These are phyloP conservation scores for Magnolia sinica DNA, from an alignment of 164 flowering plant genomes.

Conservation along the genomic window DNA sequence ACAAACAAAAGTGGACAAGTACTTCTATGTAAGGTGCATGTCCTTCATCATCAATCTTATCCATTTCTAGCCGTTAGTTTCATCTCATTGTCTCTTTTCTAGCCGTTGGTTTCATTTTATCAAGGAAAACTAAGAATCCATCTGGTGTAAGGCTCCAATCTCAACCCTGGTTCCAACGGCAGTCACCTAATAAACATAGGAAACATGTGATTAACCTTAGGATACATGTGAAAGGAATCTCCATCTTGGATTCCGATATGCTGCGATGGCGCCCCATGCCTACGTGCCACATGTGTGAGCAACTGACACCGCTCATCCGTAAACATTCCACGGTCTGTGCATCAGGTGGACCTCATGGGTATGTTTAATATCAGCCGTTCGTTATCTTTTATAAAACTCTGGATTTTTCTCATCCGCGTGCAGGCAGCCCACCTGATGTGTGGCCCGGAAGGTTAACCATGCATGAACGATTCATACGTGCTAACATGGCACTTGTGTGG, in stretches of 20 bases:
- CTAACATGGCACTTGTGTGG: too few relatives aligned
- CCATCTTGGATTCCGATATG: background rate
- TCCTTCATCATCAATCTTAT: background rate
- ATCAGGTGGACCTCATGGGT: too few relatives aligned
- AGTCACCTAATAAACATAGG: background rate
- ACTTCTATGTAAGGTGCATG: background rate
- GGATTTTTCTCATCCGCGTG: too few relatives aligned
- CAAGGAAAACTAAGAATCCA: background rate
- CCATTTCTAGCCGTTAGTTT: background rate
- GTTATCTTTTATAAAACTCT: too few relatives aligned
- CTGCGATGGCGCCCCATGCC: too few relatives aligned
- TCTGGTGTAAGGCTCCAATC: background rate
- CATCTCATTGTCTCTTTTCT: background rate
- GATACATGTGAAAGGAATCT: background rate
- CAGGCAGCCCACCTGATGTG: too few relatives aligned
- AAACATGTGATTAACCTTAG: constrained; percentile 1
- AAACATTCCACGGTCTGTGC: too few relatives aligned
- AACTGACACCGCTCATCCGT: too few relatives aligned
- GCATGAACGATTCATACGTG: too few relatives aligned
- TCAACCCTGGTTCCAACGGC: background rate
- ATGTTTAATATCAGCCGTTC: too few relatives aligned
- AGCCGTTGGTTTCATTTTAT: background rate
- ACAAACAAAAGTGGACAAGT: background rate
- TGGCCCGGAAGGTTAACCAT: too few relatives aligned
- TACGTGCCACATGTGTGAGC: too few relatives aligned